A percentile compares a stretch with the other conserved stretches of the same genome.
These are phyloP conservation scores for Pezicula neosporulosa DNA, from an alignment of 2,329 filamentous ascomycete genomes.

Conservation along the genomic window DNA sequence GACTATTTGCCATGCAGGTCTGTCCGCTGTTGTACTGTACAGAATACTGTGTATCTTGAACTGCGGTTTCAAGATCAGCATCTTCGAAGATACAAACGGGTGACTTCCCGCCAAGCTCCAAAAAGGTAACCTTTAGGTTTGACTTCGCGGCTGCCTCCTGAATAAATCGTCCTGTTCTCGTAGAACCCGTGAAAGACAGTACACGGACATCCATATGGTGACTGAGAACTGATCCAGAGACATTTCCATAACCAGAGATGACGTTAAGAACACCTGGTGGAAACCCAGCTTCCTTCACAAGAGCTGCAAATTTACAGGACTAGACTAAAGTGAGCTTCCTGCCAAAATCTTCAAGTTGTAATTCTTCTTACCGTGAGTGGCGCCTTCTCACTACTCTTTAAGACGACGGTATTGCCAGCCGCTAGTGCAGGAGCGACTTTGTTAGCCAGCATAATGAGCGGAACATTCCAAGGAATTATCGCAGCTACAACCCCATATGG, in stretches of 20 bases:
- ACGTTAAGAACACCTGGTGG: constrained; percentile 40
- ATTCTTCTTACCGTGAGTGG: constrained; percentile 46
- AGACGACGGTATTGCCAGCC: constrained; percentile 53
- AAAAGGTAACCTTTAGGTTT: constrained; percentile 58
- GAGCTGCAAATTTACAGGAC: constrained; percentile 29
- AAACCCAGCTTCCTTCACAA: constrained; percentile 37
- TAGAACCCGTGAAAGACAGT: constrained; percentile 69
- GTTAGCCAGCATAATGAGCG: constrained; percentile 40
- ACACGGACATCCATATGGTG: constrained; percentile 28
- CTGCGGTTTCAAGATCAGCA: constrained; percentile 41
- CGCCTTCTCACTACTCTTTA: constrained; percentile 61
- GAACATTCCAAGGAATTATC: constrained; percentile 58
- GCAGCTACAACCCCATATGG: constrained; percentile 47
- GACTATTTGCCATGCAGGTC: constrained; percentile 18
- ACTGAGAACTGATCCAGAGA: constrained; percentile 23
- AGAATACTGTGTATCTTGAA: constrained; percentile 10
- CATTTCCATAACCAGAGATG: constrained; percentile 29
- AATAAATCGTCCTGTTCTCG: constrained; percentile 63
- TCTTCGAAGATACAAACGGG: constrained; percentile 60
- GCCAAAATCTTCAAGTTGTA: no score
- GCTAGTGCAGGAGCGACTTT: constrained; percentile 59
- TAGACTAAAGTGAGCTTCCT: constrained; percentile 9
- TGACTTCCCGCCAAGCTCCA: constrained; percentile 63
- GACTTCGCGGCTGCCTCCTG: constrained; percentile 62
- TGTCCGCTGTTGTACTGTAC: constrained; percentile 21